These are phyloP conservation scores for Talaromyces sp. DNA, from an alignment of 2,329 filamentous ascomycete genomes.

Conservation along the genomic window DNA sequence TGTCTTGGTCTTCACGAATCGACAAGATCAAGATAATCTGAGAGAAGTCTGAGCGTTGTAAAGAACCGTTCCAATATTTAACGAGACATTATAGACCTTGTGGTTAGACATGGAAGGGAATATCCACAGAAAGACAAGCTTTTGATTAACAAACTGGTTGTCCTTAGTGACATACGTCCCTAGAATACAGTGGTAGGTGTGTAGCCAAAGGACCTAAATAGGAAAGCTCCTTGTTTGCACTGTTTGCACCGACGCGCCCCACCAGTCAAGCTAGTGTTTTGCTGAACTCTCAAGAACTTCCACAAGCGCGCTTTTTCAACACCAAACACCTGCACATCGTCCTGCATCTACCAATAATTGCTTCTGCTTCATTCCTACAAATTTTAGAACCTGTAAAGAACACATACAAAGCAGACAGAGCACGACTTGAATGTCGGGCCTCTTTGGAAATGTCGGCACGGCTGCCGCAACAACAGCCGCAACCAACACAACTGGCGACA, in stretches of 20 bases:
- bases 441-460: slow-evolving; percentile 53
- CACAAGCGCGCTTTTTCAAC: background rate
- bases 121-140: background rate
- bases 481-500: slow-evolving; percentile 79
- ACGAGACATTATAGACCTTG: background rate
- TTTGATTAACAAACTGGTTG: background rate
- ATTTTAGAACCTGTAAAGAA: background rate
- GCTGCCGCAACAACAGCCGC: slow-evolving; percentile 45
- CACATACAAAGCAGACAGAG: background rate
- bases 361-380: background rate
- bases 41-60: background rate
- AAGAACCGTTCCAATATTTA: background rate
- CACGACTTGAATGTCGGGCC: slow-evolving; percentile 31
- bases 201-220: background rate
- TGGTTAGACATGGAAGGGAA: background rate
- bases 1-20: background rate
- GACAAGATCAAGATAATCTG: background rate
- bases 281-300: slow-evolving; percentile 4
- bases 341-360: background rate
- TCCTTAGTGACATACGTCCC: background rate
- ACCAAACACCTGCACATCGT: background rate
- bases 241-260: slow-evolving; percentile 8
- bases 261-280: background rate
- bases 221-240: slow-evolving; percentile 9
- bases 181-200: background rate